Conservation (phyloP, 1,139 yeast species). For the Candida sp. region DNA sequence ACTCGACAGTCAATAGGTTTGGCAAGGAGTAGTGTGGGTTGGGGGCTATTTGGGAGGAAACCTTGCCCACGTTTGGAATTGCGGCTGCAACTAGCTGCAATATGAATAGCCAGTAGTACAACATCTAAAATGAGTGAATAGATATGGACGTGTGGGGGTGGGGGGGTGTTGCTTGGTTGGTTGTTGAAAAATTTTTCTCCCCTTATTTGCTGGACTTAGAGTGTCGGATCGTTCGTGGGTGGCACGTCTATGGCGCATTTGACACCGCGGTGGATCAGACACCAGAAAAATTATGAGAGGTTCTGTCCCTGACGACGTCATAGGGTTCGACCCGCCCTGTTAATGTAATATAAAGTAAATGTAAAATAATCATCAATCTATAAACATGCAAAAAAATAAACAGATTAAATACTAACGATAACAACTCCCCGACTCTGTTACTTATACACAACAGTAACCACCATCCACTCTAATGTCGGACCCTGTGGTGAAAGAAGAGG, state of each 20-base stretch:
- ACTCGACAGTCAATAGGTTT: slow-evolving; percentile 10
- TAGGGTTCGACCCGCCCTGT: background rate
- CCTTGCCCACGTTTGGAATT: background rate
- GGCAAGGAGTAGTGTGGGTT: slow-evolving; percentile 12
- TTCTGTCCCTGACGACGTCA: background rate
- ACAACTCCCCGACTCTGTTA: too few relatives aligned
- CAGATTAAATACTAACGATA: background rate
- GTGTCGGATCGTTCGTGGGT: too few relatives aligned
- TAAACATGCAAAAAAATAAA: background rate
- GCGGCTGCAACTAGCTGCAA: background rate
- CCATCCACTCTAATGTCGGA: slow-evolving; percentile 52
- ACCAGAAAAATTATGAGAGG: too few relatives aligned
- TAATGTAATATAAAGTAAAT: background rate
- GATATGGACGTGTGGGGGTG: too few relatives aligned
- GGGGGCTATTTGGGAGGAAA: slow-evolving; percentile 1
- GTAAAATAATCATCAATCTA: background rate
- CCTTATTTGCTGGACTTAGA: too few relatives aligned
- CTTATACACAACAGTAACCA: slow-evolving; percentile 40
- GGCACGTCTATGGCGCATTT: too few relatives aligned
- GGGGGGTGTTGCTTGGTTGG: background rate
- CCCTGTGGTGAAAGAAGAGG: slow-evolving; percentile 48
- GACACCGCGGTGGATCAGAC: too few relatives aligned
- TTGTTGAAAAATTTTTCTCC: background rate
- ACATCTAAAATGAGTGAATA: background rate
- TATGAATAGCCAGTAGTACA: background rate